These are phyloP conservation scores for Penicillium sp. DNA, from an alignment of 2,329 filamentous ascomycete genomes.

Conservation along the genomic window DNA sequence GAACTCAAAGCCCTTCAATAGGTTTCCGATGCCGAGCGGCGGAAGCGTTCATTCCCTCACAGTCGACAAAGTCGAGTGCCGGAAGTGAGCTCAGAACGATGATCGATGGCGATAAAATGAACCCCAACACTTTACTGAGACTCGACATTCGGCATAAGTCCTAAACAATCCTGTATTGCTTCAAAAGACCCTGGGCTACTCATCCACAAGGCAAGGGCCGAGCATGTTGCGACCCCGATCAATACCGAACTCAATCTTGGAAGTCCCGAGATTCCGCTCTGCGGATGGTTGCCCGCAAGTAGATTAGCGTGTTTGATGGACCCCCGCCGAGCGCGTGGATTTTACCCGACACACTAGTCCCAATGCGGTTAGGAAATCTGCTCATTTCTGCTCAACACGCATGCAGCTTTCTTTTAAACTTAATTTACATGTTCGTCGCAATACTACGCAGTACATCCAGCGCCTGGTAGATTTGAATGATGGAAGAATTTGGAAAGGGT, in stretches of 20 bases:
- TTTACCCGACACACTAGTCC: slow-evolving; percentile 1
- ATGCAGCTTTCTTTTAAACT: neutral
- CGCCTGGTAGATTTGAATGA: neutral
- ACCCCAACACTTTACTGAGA: no score
- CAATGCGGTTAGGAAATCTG: slow-evolving; percentile 29
- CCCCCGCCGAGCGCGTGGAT: neutral
- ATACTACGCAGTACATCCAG: neutral
- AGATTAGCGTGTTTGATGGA: neutral
- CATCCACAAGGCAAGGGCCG: no score
- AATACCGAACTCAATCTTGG: neutral
- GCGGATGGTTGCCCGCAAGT: neutral
- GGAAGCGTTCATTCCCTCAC: no score
- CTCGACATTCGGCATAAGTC: no score
- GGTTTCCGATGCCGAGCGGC: no score
- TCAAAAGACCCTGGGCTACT: no score
- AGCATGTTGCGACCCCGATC: neutral
- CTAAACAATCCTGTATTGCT: no score
- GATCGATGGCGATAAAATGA: no score
- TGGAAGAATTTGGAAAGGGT: neutral
- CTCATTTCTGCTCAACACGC: slow-evolving; percentile 32
- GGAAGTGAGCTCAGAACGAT: no score
- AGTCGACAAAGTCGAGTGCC: no score
- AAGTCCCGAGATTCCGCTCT: neutral
- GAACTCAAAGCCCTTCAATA: no score
- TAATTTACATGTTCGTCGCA: neutral